These are phyloP conservation scores for Chiua sp. DNA, from an alignment of 1,284 basidiomycete genomes.

Conservation along the genomic window DNA sequence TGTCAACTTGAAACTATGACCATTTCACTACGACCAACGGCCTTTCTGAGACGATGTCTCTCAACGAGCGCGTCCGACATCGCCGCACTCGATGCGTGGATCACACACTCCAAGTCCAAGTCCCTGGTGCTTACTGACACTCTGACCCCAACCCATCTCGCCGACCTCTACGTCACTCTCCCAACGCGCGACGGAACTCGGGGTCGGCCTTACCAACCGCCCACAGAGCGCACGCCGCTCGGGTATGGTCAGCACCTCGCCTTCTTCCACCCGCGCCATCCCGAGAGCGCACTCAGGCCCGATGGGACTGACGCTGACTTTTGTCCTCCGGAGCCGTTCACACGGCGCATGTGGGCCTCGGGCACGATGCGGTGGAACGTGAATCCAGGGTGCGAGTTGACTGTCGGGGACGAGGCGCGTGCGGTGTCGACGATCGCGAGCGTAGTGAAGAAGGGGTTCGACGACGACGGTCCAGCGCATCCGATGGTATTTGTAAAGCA, in stretches of 20 bases:
- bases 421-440: conserved; percentile 57
- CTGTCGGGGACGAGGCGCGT: conserved; percentile 58
- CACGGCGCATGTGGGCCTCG: conserved; percentile 85
- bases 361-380: conserved; percentile 72
- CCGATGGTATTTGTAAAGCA: conserved; percentile 86
- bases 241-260: conserved; percentile 73
- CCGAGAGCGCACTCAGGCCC: conserved; percentile 59
- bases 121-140: conserved; percentile 48
- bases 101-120: conserved; percentile 49
- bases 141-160: conserved; percentile 55
- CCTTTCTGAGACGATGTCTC: conserved; percentile 7
- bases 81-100: conserved; percentile 55
- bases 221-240: conserved; percentile 50
- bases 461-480: conserved; percentile 38
- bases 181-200: conserved; percentile 69
- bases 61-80: conserved; percentile 12
- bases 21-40: not conserved
- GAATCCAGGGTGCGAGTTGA: conserved; percentile 43
- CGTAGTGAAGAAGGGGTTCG: conserved; percentile 72
- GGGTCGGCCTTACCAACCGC: conserved; percentile 32
- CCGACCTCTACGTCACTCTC: conserved; percentile 68
- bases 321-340: conserved; percentile 76
- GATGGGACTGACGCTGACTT: conserved; percentile 79
- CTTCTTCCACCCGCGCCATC: conserved; percentile 74
- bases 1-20: too few relatives aligned